Evolutionary conservation across 495 filamentous ascomycete species (phyloP).

Genomic region (Podospora australis): DNA sequence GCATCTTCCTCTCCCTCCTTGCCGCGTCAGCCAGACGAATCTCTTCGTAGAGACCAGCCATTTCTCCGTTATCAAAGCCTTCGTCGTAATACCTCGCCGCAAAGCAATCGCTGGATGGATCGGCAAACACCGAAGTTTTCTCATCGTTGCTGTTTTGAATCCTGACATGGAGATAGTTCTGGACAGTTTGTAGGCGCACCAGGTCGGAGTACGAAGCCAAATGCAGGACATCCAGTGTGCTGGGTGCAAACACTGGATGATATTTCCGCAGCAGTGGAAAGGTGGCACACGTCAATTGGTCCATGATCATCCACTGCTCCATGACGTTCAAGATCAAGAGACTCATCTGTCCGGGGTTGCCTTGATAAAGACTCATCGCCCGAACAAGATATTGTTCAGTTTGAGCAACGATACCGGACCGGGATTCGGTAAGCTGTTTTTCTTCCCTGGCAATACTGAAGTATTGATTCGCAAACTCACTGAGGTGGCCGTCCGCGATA

Average conservation of each 20-base stretch:
- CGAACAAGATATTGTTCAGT: slow-evolving; percentile 31
- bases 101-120: slow-evolving; percentile 34
- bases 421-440: neutral
- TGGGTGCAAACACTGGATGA: slow-evolving; percentile 34
- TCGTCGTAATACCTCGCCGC: slow-evolving; percentile 39
- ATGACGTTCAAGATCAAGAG: slow-evolving; percentile 36
- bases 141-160: slow-evolving; percentile 6
- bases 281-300: slow-evolving; percentile 22
- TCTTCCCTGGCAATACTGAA: slow-evolving; percentile 7
- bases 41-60: slow-evolving; percentile 21
- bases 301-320: slow-evolving; percentile 39
- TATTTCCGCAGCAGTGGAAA: slow-evolving; percentile 33
- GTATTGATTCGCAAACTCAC: slow-evolving; percentile 5
- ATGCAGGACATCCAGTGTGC: slow-evolving; percentile 47
- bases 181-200: slow-evolving; percentile 41
- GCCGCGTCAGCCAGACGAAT: slow-evolving; percentile 26
- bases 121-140: slow-evolving; percentile 38
- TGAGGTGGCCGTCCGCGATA: slow-evolving; percentile 7
- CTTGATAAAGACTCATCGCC: slow-evolving; percentile 35
- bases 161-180: slow-evolving; percentile 39
- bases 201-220: slow-evolving; percentile 37
- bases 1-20: slow-evolving; percentile 38
- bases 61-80: slow-evolving; percentile 13
- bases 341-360: slow-evolving; percentile 41
- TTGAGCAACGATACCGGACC: slow-evolving; percentile 22